phyloP scores from a whole-genome alignment of 441 rosid genomes.

The Gossypium gossypioides region DNA sequence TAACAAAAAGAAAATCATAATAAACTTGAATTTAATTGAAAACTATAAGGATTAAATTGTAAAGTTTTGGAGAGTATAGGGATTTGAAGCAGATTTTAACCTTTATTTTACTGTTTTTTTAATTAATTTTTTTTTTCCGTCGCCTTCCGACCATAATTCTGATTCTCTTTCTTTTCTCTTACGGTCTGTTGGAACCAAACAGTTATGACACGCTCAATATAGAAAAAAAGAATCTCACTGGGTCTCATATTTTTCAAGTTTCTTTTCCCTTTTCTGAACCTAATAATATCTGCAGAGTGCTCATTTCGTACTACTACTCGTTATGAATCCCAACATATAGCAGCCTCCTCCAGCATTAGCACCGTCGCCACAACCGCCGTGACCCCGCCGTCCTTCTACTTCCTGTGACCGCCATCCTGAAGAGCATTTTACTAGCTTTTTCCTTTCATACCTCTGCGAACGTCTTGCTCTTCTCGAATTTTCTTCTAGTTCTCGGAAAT shows the following conservation, averaged over 20 bases:
- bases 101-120: no score
- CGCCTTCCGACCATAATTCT: not conserved
- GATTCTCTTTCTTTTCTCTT: slow-evolving; percentile 17
- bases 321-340: slow-evolving; percentile 73
- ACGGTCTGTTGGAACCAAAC: slow-evolving; percentile 53
- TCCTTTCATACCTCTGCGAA: slow-evolving; percentile 95
- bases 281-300: slow-evolving; percentile 43
- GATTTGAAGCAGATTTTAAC: no score
- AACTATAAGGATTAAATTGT: no score
- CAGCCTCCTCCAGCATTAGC: slow-evolving; percentile 38
- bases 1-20: no score
- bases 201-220: slow-evolving; percentile 8
- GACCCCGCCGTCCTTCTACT: slow-evolving; percentile 74
- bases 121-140: no score
- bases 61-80: no score
- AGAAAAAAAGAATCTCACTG: not conserved
- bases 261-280: not conserved
- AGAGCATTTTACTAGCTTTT: slow-evolving; percentile 75
- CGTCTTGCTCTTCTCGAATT: slow-evolving; percentile 78
- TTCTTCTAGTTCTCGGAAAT: slow-evolving; percentile 42
- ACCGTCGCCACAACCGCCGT: slow-evolving; percentile 68
- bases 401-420: slow-evolving; percentile 90
- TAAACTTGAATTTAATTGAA: no score
- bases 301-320: slow-evolving; percentile 31
- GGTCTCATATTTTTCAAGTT: slow-evolving; percentile 9